A percentile compares a stretch with the other conserved stretches of the same genome.
phyloP scores from a whole-genome alignment of 2,329 filamentous ascomycete species.

The Trichoderma atroviride region DNA sequence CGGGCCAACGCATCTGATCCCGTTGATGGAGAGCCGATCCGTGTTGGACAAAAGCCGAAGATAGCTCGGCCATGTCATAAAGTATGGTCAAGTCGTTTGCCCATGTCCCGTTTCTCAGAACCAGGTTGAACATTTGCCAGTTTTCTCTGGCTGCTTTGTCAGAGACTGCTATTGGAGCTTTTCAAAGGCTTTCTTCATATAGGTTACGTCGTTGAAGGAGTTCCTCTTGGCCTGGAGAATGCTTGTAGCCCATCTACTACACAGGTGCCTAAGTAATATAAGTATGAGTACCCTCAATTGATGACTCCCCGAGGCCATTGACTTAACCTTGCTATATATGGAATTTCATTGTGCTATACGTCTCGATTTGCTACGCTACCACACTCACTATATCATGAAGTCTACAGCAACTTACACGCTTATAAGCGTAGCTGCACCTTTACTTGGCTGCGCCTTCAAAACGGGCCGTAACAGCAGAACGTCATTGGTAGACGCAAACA shows the following conservation, averaged over 20 bases:
- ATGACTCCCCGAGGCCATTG: not conserved
- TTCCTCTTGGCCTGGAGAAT: not conserved
- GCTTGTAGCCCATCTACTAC: not conserved
- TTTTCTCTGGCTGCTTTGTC: too few relatives aligned
- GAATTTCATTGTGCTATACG: not conserved
- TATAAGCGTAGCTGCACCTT: not conserved
- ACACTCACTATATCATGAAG: not conserved
- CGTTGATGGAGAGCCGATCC: slow-evolving; percentile 50
- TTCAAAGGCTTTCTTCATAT: not conserved
- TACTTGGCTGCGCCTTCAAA: not conserved
- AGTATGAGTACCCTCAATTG: not conserved
- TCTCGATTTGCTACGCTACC: not conserved
- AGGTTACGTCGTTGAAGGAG: not conserved
- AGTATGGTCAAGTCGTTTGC: not conserved
- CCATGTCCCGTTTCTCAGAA: not conserved
- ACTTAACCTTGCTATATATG: not conserved
- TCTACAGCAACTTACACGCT: not conserved
- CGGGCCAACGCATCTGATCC: slow-evolving; percentile 54
- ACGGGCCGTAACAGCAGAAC: not conserved
- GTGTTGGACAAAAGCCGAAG: slow-evolving; percentile 33
- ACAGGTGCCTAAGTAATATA: not conserved
- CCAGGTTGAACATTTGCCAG: not conserved
- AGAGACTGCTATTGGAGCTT: not conserved
- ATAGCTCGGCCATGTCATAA: not conserved
- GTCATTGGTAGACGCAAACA: not conserved